phyloP scores from a whole-genome alignment of 192 early-diverging fungal genomes.

The Coemansia sp. region DNA sequence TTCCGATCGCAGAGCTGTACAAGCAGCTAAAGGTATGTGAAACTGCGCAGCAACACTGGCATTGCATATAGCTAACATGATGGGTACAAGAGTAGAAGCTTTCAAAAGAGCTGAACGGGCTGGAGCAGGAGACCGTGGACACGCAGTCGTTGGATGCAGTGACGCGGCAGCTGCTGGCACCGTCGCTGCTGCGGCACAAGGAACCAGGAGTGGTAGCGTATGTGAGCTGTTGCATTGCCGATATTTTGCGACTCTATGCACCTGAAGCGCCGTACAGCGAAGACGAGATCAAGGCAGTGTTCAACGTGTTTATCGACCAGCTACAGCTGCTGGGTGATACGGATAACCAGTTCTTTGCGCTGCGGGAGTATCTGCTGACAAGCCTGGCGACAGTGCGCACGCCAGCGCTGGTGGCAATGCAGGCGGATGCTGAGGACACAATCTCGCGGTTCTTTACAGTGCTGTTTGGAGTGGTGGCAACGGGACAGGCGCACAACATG shows the following conservation, averaged over 20 bases:
- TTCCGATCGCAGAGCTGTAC: conserved; percentile 44
- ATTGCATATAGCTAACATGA: too few relatives aligned
- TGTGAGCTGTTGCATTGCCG: conserved; percentile 84
- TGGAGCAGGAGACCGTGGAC: conserved; percentile 79
- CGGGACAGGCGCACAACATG: conserved; percentile 72
- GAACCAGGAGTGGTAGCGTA: conserved; percentile 76
- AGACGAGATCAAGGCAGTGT: conserved; percentile 71
- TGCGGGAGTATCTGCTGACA: conserved; percentile 85
- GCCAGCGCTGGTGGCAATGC: conserved; percentile 75
- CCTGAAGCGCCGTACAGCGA: conserved; percentile 89
- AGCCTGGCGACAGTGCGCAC: conserved; percentile 82
- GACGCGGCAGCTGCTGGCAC: conserved; percentile 64
- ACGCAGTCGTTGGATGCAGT: conserved; percentile 64
- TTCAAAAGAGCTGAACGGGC: conserved; percentile 64
- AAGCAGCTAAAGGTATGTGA: conserved; percentile 51
- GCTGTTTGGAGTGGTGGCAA: conserved; percentile 70
- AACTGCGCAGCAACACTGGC: too few relatives aligned
- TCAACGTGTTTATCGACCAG: conserved; percentile 80
- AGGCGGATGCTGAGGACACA: conserved; percentile 74
- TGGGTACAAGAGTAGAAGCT: conserved; percentile 58
- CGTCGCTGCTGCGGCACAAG: conserved; percentile 71
- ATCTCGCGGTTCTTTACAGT: conserved; percentile 67
- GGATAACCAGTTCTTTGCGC: conserved; percentile 64
- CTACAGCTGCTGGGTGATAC: conserved; percentile 63
- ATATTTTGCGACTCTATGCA: conserved; percentile 88